Base-by-base conservation (phyloP, 495 filamentous ascomycete genomes). In the Cercophora sp. region DNA sequence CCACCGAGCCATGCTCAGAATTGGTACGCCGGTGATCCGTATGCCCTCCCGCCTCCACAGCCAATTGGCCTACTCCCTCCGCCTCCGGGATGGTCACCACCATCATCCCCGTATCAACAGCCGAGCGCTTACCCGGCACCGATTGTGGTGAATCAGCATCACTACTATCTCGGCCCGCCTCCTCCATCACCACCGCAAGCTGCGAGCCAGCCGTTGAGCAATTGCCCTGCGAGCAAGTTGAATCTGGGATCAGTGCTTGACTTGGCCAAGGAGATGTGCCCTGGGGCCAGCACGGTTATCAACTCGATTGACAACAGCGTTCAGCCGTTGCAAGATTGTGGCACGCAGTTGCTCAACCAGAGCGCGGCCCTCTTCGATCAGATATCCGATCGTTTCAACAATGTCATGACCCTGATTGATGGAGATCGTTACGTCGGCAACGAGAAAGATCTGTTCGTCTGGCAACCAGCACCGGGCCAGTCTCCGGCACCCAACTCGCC, bases 391-490 rank as follows among this genome's bases (percentile, higher is more conserved):
- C 80, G 79, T 45, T 69, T 90, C 37, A 74, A 86, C 63, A 58
- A 77, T 24, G 75, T 88, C 16, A 77, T 89, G 40, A 87, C 84
- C 1, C 67, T 77, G 15, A 88, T 89, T 19, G 87, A 92, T 64
- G 72, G 70, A 13, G 84, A 86, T n/a, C 72, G 67, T 11, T 87
- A 83, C 47, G 68, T 66, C 52, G 83, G 82, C 2, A 72, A 81
- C 42, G 86, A 88, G 58, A 73, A 67, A 43, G 84, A 89, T 36
- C 66, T 88, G 5, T 73, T 67, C 35, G 61, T 63, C 1, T 75
- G 65, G 58, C 61, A 74, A 52, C n/a, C n/a, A n/a, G n/a, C n/a
- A n/a, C 69, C 71, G n/a, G 55, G 62, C 35, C 47, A 67, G 47
- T 48, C 44, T 19, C 48, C 48, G 35, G 42, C 64, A 40, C 52